Conservation (phyloP, 768 basidiomycete genomes). For the Fomitopsis pulvina region DNA sequence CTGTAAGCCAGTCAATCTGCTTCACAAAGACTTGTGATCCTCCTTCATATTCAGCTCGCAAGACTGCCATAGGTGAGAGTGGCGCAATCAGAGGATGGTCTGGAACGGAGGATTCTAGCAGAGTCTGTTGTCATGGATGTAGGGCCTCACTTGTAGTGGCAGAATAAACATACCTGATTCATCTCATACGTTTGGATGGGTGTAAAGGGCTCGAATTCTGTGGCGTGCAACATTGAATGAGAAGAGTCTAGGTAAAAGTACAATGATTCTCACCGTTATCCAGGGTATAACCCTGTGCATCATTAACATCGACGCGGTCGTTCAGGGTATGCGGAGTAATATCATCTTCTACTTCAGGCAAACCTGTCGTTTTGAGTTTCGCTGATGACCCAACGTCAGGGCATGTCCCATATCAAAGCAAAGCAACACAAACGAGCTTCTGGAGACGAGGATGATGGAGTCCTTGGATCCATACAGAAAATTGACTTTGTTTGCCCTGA, state of each 20-base stretch:
- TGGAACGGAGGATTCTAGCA: slow-evolving; percentile 33
- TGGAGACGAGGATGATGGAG: slow-evolving; percentile 8
- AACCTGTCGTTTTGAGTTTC: slow-evolving; percentile 14
- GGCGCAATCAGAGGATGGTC: slow-evolving; percentile 48
- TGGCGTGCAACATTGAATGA: neutral
- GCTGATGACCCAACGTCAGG: slow-evolving; percentile 14
- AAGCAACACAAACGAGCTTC: slow-evolving; percentile 14
- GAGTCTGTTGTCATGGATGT: slow-evolving; percentile 20
- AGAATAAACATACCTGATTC: slow-evolving; percentile 14
- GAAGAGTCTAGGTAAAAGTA: too few relatives aligned
- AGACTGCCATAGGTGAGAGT: slow-evolving; percentile 42
- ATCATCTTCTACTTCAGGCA: slow-evolving; percentile 18
- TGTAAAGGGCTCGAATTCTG: slow-evolving; percentile 10
- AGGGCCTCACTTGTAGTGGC: too few relatives aligned
- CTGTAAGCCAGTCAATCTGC: slow-evolving; percentile 69
- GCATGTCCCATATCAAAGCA: neutral
- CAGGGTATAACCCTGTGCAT: too few relatives aligned
- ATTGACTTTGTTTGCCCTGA: too few relatives aligned
- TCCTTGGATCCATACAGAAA: neutral
- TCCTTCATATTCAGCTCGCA: slow-evolving; percentile 63
- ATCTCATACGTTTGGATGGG: slow-evolving; percentile 4
- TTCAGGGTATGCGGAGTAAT: neutral
- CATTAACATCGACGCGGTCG: too few relatives aligned
- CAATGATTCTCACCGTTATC: too few relatives aligned
- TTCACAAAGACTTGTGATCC: slow-evolving; percentile 53